These are phyloP conservation scores for Zoysia japonica DNA, from an alignment of 176 grass and related monocot genomes.

Conservation along the genomic window DNA sequence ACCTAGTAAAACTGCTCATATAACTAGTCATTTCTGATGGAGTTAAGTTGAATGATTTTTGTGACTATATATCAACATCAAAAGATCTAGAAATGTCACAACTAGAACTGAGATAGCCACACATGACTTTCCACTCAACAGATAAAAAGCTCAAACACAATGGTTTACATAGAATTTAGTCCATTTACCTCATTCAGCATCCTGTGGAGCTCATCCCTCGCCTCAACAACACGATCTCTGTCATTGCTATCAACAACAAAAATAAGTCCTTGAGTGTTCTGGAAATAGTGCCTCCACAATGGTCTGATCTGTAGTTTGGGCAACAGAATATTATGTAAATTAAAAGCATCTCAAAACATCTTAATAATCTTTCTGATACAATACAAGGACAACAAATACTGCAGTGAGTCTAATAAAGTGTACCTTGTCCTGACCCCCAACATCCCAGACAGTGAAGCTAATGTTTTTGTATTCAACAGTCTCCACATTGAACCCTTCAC, in stretches of 20 bases:
- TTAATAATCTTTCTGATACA: conserved; percentile 5
- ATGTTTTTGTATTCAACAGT: conserved; percentile 91
- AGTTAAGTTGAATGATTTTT: neutral
- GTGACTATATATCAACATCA: neutral
- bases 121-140: neutral
- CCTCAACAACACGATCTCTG: conserved; percentile 82
- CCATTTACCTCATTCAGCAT: conserved; percentile 62
- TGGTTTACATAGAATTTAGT: neutral
- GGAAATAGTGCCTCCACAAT: conserved; percentile 82
- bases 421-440: conserved; percentile 85
- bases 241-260: conserved; percentile 83
- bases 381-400: neutral
- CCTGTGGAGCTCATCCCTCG: conserved; percentile 75
- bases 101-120: neutral
- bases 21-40: neutral
- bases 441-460: conserved; percentile 89
- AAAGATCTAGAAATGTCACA: neutral
- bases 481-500: conserved; percentile 60
- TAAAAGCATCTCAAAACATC: neutral
- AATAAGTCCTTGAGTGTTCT: conserved; percentile 75
- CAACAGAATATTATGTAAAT: neutral
- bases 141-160: neutral
- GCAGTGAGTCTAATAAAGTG: neutral
- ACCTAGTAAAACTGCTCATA: neutral
- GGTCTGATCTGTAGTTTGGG: conserved; percentile 63